Base-by-base conservation (phyloP, 1,139 yeast species). In the Diutina ranongensis region DNA sequence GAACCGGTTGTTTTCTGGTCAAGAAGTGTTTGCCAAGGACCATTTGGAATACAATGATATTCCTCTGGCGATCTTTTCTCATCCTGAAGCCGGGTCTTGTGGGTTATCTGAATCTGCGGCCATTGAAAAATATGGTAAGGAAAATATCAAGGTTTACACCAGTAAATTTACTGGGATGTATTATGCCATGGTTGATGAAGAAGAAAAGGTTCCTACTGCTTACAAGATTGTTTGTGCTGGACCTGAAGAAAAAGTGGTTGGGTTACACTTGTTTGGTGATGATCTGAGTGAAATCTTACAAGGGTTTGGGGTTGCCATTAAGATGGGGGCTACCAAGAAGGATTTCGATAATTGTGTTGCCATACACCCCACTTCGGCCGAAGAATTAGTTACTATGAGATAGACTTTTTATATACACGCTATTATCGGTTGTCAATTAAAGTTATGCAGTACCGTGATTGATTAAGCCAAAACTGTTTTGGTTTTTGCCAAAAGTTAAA, bases 331-430 rank as follows among this genome's bases (percentile, higher is more conserved):
- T 42, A 92, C 98, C 44, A 92, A 92, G 72, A 78, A 78, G 46
- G 97, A 92, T 63, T 89, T 92, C 53, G 99, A 92, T 65, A 81
- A 71, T 61, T 85, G 94, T 67, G 97, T 92, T 34, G 99, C 99
- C 44, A 92, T 92, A 58, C 99, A 92, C 63, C 99, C 99, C 51
- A 89, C 98, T 1, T 80, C 94, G 52, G 98, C 98, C 40, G 99
- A 92, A 68, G 99, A 92, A 67, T 67, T 92, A 49, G 99, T 92
- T 40, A 92, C 99, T 28, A 70, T 92, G 79, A 32, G 38, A 21
- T 42, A 21, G n/a, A n/a, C n/a, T n/a, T n/a, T n/a, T n/a, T n/a
- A n/a, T n/a, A n/a, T n/a, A n/a, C n/a, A n/a, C n/a, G n/a, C n/a
- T n/a, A n/a, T n/a, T n/a, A n/a, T n/a, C n/a, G n/a, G n/a, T n/a